Percentiles rank a stretch among this genome's conserved stretches.
Conservation (phyloP, 176 grass and related monocot species). For the Triticum urartu region DNA sequence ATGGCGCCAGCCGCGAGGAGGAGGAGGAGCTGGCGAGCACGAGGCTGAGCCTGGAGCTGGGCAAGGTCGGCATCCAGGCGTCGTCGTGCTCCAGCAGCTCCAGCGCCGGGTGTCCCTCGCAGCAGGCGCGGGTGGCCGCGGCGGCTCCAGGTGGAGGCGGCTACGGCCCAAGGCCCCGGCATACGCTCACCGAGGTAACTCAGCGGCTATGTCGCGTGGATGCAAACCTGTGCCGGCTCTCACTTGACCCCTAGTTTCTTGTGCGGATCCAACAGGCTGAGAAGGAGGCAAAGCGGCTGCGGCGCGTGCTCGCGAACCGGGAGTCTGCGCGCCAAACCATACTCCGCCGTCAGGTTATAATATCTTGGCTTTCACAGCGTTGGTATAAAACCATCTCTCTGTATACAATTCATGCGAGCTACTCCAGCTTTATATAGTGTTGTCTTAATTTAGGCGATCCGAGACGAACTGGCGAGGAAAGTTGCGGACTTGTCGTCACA, state of each 20-base stretch:
- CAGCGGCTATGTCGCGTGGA: neutral
- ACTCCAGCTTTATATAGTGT: no score
- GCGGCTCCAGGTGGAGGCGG: neutral
- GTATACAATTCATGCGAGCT: neutral
- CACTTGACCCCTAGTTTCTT: neutral
- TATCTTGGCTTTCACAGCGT: neutral
- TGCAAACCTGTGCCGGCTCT: neutral
- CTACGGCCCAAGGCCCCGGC: constrained; percentile 36
- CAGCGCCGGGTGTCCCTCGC: neutral
- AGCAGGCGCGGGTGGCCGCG: neutral
- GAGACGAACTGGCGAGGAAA: constrained; percentile 57
- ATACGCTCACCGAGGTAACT: constrained; percentile 65
- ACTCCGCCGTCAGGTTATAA: constrained; percentile 57
- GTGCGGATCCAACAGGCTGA: constrained; percentile 34
- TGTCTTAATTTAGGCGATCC: constrained; percentile 35
- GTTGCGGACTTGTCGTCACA: constrained; percentile 49
- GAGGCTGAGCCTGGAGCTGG: constrained; percentile 36
- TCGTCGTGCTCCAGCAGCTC: constrained; percentile 35
- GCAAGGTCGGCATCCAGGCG: constrained; percentile 29
- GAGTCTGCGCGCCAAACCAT: constrained; percentile 75
- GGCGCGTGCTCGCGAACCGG: constrained; percentile 75
- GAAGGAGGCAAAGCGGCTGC: constrained; percentile 65
- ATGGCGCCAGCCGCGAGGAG: neutral
- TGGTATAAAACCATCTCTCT: neutral
- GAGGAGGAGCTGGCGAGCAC: constrained; percentile 25